phyloP scores from a whole-genome alignment of 768 basidiomycete genomes.

The Russula brevipes region DNA sequence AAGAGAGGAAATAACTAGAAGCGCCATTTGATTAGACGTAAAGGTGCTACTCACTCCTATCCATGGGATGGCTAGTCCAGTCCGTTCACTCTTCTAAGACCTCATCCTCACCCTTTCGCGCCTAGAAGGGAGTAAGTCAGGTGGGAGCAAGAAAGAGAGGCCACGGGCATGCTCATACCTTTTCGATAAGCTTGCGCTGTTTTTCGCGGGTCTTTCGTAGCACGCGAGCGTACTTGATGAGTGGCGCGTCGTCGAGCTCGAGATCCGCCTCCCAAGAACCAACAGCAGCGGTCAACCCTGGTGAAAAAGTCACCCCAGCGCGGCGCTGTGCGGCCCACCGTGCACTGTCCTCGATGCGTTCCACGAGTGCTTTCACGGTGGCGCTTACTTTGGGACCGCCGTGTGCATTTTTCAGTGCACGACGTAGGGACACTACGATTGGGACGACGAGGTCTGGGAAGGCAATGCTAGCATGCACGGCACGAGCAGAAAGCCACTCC shows the following conservation, averaged over 20 bases:
- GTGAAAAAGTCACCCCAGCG: slow-evolving; percentile 66
- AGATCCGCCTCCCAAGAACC: slow-evolving; percentile 64
- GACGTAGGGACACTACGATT: slow-evolving; percentile 62
- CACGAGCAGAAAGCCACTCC: slow-evolving; percentile 69
- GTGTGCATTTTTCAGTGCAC: slow-evolving; percentile 62
- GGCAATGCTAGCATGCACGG: slow-evolving; percentile 79
- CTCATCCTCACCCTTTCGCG: slow-evolving; percentile 64
- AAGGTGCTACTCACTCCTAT: neutral
- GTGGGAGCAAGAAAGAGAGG: neutral
- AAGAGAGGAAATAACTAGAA: neutral
- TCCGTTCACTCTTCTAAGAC: slow-evolving; percentile 48
- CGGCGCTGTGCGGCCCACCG: slow-evolving; percentile 73
- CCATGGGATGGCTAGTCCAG: neutral
- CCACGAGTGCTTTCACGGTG: slow-evolving; percentile 69
- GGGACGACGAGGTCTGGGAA: slow-evolving; percentile 93
- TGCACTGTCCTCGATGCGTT: slow-evolving; percentile 80
- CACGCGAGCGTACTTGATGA: slow-evolving; percentile 77
- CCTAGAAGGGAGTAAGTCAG: slow-evolving; percentile 38
- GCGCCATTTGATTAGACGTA: neutral
- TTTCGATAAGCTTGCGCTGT: slow-evolving; percentile 62
- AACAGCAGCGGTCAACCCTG: slow-evolving; percentile 64
- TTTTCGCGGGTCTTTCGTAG: slow-evolving; percentile 78
- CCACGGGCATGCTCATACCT: slow-evolving; percentile 53
- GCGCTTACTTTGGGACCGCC: slow-evolving; percentile 51
- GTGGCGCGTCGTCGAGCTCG: slow-evolving; percentile 62